Percentiles rank a stretch among this genome's conserved stretches.
phyloP scores from a whole-genome alignment of 345 rosid species.

The Psidium guajava region DNA sequence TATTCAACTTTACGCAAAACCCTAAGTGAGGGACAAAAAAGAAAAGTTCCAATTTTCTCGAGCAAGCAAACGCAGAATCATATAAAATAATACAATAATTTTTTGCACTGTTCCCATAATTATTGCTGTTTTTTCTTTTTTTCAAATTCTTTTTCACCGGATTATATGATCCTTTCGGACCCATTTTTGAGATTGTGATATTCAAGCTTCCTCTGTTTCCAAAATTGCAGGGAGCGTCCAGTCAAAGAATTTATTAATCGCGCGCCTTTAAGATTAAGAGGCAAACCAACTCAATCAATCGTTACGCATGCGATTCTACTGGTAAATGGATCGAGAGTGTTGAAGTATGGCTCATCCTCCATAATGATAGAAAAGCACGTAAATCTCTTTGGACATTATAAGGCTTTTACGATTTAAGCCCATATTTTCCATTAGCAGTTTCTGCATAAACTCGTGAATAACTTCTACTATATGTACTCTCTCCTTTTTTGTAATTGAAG shows the following conservation, averaged over 20 bases:
- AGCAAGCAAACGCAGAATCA: not conserved
- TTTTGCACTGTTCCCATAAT: not conserved
- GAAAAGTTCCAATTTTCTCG: not conserved
- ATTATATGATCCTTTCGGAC: not conserved
- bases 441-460: too few species aligned
- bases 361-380: too few species aligned
- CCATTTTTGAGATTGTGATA: not conserved
- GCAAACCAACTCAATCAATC: not conserved
- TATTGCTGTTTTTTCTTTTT: not conserved
- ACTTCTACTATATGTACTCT: too few species aligned
- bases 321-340: too few species aligned
- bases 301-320: too few species aligned
- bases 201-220: not conserved
- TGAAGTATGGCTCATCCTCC: too few species aligned
- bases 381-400: too few species aligned
- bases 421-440: too few species aligned
- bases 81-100: not conserved
- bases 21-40: not conserved
- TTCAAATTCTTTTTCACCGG: not conserved
- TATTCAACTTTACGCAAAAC: not conserved
- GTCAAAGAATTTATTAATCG: not conserved
- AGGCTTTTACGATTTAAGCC: too few species aligned
- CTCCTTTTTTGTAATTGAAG: too few species aligned
- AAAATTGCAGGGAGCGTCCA: not conserved
- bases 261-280: not conserved